Evolutionary conservation across 2,329 filamentous ascomycete species (phyloP), one percentile per base, ranked within the genome.

Genomic region (Penicillium sp.): DNA sequence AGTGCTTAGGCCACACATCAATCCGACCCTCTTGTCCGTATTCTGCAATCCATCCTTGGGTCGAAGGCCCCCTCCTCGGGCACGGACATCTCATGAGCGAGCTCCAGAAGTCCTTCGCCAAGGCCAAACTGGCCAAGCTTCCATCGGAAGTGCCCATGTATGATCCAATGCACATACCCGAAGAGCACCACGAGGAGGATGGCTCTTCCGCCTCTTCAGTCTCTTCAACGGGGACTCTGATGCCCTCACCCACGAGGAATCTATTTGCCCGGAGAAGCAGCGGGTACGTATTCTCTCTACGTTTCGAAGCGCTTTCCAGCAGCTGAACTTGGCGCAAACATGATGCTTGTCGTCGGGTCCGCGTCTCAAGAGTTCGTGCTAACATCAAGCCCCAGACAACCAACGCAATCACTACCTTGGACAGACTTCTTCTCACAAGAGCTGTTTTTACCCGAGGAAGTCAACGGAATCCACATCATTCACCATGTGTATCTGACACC

Each of bases 401-500:
- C 75, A 33, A 81, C 85, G 35, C 74, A 87, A 58, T 87, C 88
- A 56, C 85, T 91, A 22, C 85, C 89, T 36, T 99, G 95, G 95
- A 92, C 91, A 24, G 87, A 90, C 39, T 98, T 92, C 79, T 98
- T 97, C 77, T 87, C 92, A 64, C 88, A 92, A 68, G 94, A 98
- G 73, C 82, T 98, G 56, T 92, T 87, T 69, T 82, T 98, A 40
- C 70, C 75, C 19, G 67, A 73, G 44, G 68, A 75, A 27, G 72
- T 74, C 36, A 65, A 71, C 39, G 71, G 67, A 19, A 61, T 75
- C 39, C 74, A 78, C 22, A 84, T 91, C 43, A 85, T 82, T 53
- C 89, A 93, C 71, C 95, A 99, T 79, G 90, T 86, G 58, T 98
- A 98, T 75, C 82, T 98, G 44, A 96, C 87, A 19, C 92, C 92